Base-by-base conservation (phyloP, 108 stramenopile species). In the Nitzschia sp. region DNA sequence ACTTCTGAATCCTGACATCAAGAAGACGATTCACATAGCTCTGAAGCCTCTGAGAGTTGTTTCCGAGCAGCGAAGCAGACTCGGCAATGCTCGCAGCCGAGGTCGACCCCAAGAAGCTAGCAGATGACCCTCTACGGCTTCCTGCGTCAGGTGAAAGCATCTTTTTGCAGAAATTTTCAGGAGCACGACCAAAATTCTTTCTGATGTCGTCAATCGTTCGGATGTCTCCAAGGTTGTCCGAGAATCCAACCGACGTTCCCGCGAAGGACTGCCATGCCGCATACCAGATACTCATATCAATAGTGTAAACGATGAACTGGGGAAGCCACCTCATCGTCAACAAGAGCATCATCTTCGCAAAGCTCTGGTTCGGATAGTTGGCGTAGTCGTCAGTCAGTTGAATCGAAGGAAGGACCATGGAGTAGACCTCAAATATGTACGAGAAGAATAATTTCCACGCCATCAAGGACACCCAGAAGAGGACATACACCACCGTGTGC, bases 271-370 rank as follows among this genome's bases (percentile, higher is more conserved):
- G 89, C 96, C 95, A 96, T 19, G 92, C 87, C 22, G 97, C 88
- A 61, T 96, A 99, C 95, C 96, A 96, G 65, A 99, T 99, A 54
- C 90, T 89, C 87, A 87, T 95, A 68, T 99, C 98, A 63, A 99
- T 96, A 50, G 95, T 66, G 79, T 96, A 99, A 5, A 99, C 96
- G 66, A 95, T 73, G 70, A 96, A 96, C 55, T 96, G 96, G 1
- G 98, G 98, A 26, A 89, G 62, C 98, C 98, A 99, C 33, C 96
- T 77, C 70, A 97, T 74, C 0, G 80, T 73, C 23, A 97, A 73
- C 30, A 96, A 66, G 29, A 96, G 75, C 25, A 72, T 68, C 88
- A 92, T 89, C 69, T 85, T 85, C 11, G 76, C 69, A 53, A 95
- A 92, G 66, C 90, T 96, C 57, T 93, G 92, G 53, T 96, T 75